Conservation (phyloP, 2,329 filamentous ascomycete species). For the Pseudogymnoascus sp. region DNA sequence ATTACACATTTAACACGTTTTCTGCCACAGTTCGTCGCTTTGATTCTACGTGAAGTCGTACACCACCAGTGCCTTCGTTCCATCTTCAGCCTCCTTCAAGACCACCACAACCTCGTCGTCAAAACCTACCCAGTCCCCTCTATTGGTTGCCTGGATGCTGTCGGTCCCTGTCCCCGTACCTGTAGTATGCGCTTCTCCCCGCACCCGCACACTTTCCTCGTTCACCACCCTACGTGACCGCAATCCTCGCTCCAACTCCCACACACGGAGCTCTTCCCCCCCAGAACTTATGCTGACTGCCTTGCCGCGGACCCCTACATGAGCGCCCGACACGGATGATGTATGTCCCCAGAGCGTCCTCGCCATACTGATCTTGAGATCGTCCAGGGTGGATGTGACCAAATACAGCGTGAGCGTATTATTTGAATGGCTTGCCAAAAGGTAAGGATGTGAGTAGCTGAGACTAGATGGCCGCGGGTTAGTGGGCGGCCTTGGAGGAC, state of each 20-base stretch:
- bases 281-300: conserved; percentile 58
- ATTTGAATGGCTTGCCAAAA: conserved; percentile 61
- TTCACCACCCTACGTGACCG: conserved; percentile 35
- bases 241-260: conserved; percentile 59
- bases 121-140: conserved; percentile 57
- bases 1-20: neutral
- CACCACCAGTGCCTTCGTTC: conserved; percentile 54
- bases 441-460: conserved; percentile 56
- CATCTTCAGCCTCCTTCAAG: conserved; percentile 48
- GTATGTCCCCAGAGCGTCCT: conserved; percentile 66
- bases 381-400: conserved; percentile 51
- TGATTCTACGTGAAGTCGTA: conserved; percentile 57
- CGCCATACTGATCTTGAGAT: conserved; percentile 51
- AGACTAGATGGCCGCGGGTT: conserved; percentile 22
- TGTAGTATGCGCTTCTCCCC: conserved; percentile 31
- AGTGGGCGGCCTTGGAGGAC: conserved; percentile 34
- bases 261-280: conserved; percentile 48
- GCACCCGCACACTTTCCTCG: conserved; percentile 48
- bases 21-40: neutral
- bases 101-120: conserved; percentile 66
- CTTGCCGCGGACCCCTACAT: conserved; percentile 62
- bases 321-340: conserved; percentile 58
- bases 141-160: conserved; percentile 25
- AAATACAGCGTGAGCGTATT: conserved; percentile 66
- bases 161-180: neutral